These are phyloP conservation scores for Fonsecaea pedrosoi DNA, from an alignment of 2,329 filamentous ascomycete species.

Conservation along the genomic window DNA sequence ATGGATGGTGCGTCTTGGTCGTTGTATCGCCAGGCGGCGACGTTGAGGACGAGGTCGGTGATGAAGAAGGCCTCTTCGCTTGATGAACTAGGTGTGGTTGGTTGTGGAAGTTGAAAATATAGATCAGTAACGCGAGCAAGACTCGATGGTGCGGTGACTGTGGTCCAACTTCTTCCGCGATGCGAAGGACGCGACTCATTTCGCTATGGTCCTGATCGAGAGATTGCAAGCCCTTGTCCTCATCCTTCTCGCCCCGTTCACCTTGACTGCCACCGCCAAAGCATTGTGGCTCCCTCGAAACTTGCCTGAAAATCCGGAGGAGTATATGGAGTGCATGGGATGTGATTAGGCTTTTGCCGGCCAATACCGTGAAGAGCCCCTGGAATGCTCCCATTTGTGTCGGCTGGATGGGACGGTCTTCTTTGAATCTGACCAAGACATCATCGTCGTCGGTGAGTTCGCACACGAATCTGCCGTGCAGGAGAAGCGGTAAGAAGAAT, in stretches of 20 bases:
- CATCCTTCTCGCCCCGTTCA: not conserved
- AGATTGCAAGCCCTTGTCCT: not conserved
- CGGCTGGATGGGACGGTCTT: constrained; percentile 20
- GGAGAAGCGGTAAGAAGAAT: constrained; percentile 30
- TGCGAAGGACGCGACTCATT: constrained; percentile 27
- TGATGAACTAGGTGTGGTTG: constrained; percentile 16
- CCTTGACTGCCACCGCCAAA: not conserved
- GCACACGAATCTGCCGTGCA: constrained; percentile 28
- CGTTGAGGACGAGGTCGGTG: not conserved
- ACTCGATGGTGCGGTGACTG: constrained; percentile 20
- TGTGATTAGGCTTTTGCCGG: constrained; percentile 26
- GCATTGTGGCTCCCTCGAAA: constrained; percentile 20
- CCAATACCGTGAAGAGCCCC: constrained; percentile 18
- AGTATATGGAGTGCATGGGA: constrained; percentile 24
- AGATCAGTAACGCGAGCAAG: constrained; percentile 29
- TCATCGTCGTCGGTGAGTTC: constrained; percentile 26
- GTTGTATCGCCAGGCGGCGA: not conserved
- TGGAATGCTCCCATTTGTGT: constrained; percentile 12
- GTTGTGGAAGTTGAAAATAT: constrained; percentile 34
- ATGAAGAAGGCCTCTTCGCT: not conserved
- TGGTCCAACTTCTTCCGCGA: constrained; percentile 20
- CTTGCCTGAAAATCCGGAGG: constrained; percentile 24
- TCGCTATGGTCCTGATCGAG: constrained; percentile 22
- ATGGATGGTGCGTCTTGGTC: constrained; percentile 13
- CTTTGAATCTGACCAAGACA: constrained; percentile 31